Evolutionary conservation across 2,329 filamentous ascomycete species (phyloP), one percentile per base, ranked within the genome.

Genomic region (Fonsecaea nubica): DNA sequence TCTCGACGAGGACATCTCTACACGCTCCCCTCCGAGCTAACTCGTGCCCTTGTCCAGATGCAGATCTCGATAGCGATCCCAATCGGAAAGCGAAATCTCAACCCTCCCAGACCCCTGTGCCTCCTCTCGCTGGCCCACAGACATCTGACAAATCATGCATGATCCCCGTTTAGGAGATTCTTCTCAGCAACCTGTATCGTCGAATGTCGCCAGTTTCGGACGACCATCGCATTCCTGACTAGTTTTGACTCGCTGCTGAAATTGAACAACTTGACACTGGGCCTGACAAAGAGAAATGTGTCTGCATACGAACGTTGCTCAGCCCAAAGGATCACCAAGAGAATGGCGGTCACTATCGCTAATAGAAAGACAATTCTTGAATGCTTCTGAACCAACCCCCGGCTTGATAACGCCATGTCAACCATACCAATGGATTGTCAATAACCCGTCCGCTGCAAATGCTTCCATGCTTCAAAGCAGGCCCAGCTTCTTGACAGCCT

Each of bases 401-500:
- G 3, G 21, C 25, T 13, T 13, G 15, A 50, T 32, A 50, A 6
- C 45, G 10, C 21, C 45, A 13, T 30, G 5, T 50, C 6, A 9
- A 12, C 45, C 18, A 13, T 50, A 1, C 10, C 13, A 12, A 13
- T 5, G 1, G 15, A 50, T 7, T 30, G 2, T 18, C 45, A 12
- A 50, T 25, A 50, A 50, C 3, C 45, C 18, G 25, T 13, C 12
- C 25, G 21, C 7, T 25, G 25, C 18, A 36, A 36, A 36, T 12
- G 33, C 35, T 58, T 33, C 9, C 4, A 58, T 40, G 36, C 7
- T n/a, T 53, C 50, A 58, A 57, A 66, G 13, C 35, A 60, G 42
- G 52, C 65, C 65, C 33, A 67, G 36, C 40, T 53, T 58, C 48
- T 64, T 67, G 32, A 67, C 32, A 36, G 48, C 56, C 25, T 58